A percentile compares a stretch with the other conserved stretches of the same genome.
phyloP scores from a whole-genome alignment of 2,329 filamentous ascomycete genomes.

The Aureobasidium subglaciale region DNA sequence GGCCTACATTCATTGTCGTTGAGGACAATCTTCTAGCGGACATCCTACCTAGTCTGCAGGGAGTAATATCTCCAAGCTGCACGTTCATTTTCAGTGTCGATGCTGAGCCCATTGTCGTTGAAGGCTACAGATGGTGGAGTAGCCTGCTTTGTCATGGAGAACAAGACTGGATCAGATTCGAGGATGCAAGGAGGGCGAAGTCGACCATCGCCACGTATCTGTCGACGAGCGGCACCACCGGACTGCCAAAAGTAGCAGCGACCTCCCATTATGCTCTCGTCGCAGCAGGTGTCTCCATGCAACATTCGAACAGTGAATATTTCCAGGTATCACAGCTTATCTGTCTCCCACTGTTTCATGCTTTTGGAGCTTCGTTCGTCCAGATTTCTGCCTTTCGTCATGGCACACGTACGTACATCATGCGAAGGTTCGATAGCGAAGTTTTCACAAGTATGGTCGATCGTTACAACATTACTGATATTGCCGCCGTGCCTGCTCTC shows the following conservation, averaged over 20 bases:
- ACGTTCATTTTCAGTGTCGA: not conserved
- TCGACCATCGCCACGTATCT: conserved; percentile 24
- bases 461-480: not conserved
- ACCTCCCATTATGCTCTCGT: conserved; percentile 32
- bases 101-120: not conserved
- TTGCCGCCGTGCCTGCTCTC: not conserved
- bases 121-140: not conserved
- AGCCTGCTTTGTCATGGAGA: not conserved
- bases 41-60: not conserved
- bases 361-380: not conserved
- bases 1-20: conserved; percentile 41
- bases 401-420: not conserved
- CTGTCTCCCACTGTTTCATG: not conserved
- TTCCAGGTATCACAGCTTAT: not conserved
- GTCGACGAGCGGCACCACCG: conserved; percentile 32
- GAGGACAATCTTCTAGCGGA: not conserved
- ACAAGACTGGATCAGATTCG: not conserved
- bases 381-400: not conserved
- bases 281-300: not conserved
- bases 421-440: not conserved
- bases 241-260: conserved; percentile 35
- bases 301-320: not conserved
- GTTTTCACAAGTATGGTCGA: not conserved
- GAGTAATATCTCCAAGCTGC: not conserved
- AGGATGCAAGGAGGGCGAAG: conserved; percentile 19